Evolutionary conservation across 1,284 basidiomycete genomes (phyloP), one percentile per base, ranked within the genome.

Genomic region (Ustilago hordei): DNA sequence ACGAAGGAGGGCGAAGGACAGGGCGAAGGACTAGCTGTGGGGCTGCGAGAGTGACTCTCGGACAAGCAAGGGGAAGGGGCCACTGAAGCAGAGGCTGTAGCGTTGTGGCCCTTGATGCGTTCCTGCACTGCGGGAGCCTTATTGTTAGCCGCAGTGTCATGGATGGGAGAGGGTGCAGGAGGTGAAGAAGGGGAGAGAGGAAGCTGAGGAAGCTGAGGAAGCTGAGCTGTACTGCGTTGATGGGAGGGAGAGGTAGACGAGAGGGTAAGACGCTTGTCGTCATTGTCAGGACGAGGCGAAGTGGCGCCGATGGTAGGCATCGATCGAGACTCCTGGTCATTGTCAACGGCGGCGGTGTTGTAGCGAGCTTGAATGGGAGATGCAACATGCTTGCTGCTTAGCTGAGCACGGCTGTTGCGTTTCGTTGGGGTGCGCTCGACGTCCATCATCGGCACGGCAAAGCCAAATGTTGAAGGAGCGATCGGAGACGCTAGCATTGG

Each of bases 371-470:
- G 7, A 47, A n/a, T 32, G 43, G 28, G 3, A 32, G 56, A 35
- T 13, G 31, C 13, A 23, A 36, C 4, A 2, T 35, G 56, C 19
- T 23, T 31, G 54, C 23, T 9, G 13, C 15, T n/a, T 11, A 43
- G 54, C 3, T 54, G 55, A 15, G 34, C 43, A 32, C 52, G 55
- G 12, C 43, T 39, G n/a, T 48, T 63, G 43, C 39, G 28, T 35
- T 70, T 78, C 58, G 75, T 78, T 1, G 75, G 75, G 4, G 75
- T 78, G 35, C 70, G 70, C 41, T 78, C 70, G 8, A 70, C 64
- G 12, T 78, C 75, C 41, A 53, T 61, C 31, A n/a, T 36, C 0
- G 45, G 8, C 1, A 28, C 1, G 34, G 8, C 34, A 15, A 53
- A 39, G 4, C 36, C 17, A 15, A 35, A n/a, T 4, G 35, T 8